phyloP scores from a whole-genome alignment of 495 filamentous ascomycete genomes.

The Xylaria intraflava region DNA sequence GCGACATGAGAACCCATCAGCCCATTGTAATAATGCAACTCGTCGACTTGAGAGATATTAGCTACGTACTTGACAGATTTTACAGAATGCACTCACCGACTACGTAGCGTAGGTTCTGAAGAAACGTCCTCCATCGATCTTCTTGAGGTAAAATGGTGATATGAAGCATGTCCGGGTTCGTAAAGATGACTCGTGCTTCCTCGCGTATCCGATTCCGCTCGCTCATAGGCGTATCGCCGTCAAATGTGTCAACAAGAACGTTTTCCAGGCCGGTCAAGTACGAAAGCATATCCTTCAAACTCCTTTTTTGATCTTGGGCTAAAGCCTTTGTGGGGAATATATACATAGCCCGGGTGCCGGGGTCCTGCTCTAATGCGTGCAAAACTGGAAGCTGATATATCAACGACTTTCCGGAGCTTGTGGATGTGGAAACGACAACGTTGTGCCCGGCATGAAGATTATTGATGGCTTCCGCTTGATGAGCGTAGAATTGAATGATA shows the following conservation, averaged over 20 bases:
- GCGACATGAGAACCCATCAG: slow-evolving; percentile 91
- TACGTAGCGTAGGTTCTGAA: slow-evolving; percentile 84
- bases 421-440: slow-evolving; percentile 91
- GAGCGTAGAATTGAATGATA: slow-evolving; percentile 84
- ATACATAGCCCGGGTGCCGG: slow-evolving; percentile 80
- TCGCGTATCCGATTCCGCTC: slow-evolving; percentile 76
- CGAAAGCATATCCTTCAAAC: slow-evolving; percentile 73
- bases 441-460: slow-evolving; percentile 73
- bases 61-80: not conserved
- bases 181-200: slow-evolving; percentile 90
- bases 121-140: slow-evolving; percentile 77
- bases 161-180: slow-evolving; percentile 98
- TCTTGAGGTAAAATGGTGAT: slow-evolving; percentile 91
- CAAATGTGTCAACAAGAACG: slow-evolving; percentile 82
- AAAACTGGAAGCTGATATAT: slow-evolving; percentile 96
- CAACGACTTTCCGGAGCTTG: slow-evolving; percentile 90
- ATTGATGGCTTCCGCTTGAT: slow-evolving; percentile 95
- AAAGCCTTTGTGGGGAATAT: slow-evolving; percentile 98
- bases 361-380: slow-evolving; percentile 75
- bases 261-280: slow-evolving; percentile 74
- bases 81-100: slow-evolving; percentile 48
- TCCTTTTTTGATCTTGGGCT: slow-evolving; percentile 89
- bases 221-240: slow-evolving; percentile 84
- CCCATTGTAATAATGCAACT: slow-evolving; percentile 95
- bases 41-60: slow-evolving; percentile 47